Evolutionary conservation across 2,329 filamentous ascomycete species (phyloP).

Genomic region (Aciculosporium take): DNA sequence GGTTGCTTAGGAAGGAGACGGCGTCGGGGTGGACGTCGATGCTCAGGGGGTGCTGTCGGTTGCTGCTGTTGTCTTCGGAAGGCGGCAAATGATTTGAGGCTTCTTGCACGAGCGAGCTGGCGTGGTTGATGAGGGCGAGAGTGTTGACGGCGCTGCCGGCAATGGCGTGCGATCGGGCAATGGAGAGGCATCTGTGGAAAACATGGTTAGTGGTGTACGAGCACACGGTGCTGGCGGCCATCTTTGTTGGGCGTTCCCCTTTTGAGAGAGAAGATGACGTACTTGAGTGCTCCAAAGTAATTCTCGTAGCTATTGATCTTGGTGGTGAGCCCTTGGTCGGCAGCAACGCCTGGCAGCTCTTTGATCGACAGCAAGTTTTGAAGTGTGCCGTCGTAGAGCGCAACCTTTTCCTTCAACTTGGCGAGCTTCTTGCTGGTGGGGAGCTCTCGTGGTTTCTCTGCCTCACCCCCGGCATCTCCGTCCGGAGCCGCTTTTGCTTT

Average conservation of each 20-base stretch:
- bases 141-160: constrained; percentile 61
- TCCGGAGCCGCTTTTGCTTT: constrained; percentile 19
- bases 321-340: constrained; percentile 59
- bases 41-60: constrained; percentile 34
- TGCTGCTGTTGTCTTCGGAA: constrained; percentile 9
- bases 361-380: constrained; percentile 85
- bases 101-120: constrained; percentile 46
- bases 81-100: constrained; percentile 34
- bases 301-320: constrained; percentile 65
- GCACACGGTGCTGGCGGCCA: not conserved
- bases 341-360: constrained; percentile 78
- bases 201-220: not conserved
- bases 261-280: no score
- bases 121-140: constrained; percentile 69
- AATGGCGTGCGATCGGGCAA: constrained; percentile 72
- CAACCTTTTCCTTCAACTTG: constrained; percentile 71
- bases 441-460: constrained; percentile 41
- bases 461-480: constrained; percentile 20
- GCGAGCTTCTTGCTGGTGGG: constrained; percentile 62
- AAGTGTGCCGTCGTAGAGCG: constrained; percentile 79
- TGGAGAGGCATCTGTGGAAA: constrained; percentile 54
- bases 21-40: constrained; percentile 51
- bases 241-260: not conserved
- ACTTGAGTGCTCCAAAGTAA: constrained; percentile 87
- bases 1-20: constrained; percentile 40